Conservation (phyloP, 129 eudicot genomes). For the Helichrysum umbraculigerum region DNA sequence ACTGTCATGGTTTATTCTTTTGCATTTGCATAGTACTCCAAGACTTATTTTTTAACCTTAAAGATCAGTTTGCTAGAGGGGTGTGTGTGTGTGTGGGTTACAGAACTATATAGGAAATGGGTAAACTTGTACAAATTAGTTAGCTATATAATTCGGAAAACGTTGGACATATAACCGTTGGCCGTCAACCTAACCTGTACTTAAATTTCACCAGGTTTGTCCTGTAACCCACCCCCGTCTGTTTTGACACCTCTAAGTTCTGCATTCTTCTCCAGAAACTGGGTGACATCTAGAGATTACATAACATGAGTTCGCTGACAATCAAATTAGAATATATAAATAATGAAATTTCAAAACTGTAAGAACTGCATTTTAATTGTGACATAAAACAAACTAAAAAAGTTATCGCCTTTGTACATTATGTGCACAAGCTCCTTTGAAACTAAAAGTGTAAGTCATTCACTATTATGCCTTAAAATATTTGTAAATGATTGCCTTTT, state of each 20-base stretch:
- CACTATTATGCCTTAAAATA: background rate
- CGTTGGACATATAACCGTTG: background rate
- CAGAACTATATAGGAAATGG: background rate
- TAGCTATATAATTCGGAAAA: background rate
- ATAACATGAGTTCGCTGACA: conserved; percentile 1
- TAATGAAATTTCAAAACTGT: background rate
- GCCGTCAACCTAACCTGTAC: background rate
- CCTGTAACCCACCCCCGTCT: background rate
- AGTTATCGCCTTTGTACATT: background rate
- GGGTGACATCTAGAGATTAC: background rate
- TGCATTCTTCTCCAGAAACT: background rate
- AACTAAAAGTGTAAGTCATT: background rate
- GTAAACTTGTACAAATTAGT: background rate
- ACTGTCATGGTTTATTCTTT: background rate
- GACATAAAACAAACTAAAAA: background rate
- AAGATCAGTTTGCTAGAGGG: background rate
- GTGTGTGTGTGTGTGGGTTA: too few relatives aligned
- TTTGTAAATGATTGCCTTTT: background rate
- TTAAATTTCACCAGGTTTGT: background rate
- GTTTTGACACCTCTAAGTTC: background rate
- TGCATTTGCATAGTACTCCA: background rate
- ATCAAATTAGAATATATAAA: background rate
- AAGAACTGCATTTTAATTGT: background rate
- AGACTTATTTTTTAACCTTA: background rate
- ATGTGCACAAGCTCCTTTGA: background rate